Percentiles rank a stretch among this genome's conserved stretches.
Evolutionary conservation across 306 rosid species (phyloP).

Genomic region (Dalbergia cochinchinensis): DNA sequence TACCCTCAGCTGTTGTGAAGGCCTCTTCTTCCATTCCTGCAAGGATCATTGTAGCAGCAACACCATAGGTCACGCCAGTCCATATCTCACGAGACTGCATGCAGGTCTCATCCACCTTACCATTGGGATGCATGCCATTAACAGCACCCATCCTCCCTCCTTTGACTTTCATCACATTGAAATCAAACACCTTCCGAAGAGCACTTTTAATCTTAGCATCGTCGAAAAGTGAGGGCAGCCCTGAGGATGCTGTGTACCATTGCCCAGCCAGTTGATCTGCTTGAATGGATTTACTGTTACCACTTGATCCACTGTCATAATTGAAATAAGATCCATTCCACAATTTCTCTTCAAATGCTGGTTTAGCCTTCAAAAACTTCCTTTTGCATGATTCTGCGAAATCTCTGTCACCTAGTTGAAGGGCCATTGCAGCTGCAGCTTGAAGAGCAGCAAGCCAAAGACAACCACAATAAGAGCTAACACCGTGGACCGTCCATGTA

Average conservation of each 20-base stretch:
- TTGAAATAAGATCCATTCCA: constrained; percentile 99
- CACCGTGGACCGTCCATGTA: constrained; percentile 98
- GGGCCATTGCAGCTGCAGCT: constrained; percentile 98
- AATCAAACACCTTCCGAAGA: constrained; percentile 81
- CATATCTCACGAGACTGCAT: constrained; percentile 99
- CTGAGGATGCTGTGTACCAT: constrained; percentile 97
- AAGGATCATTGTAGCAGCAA: constrained; percentile 94
- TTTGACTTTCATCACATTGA: constrained; percentile 90
- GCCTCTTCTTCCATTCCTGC: constrained; percentile 97
- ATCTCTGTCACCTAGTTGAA: constrained; percentile 73
- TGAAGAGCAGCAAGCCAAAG: constrained; percentile 98
- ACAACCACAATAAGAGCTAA: constrained; percentile 95
- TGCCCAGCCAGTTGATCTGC: constrained; percentile 99
- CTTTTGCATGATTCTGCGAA: constrained; percentile 93
- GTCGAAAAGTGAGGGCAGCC: constrained; percentile 85
- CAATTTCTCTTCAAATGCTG: constrained; percentile 79
- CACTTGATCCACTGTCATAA: constrained; percentile 91
- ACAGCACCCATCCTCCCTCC: constrained; percentile 99
- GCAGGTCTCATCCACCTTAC: constrained; percentile 96
- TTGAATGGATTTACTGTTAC: constrained; percentile 94
- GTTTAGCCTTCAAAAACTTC: constrained; percentile 85
- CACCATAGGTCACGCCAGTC: constrained; percentile 94
- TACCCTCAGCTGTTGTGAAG: constrained; percentile 88
- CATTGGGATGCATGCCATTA: constrained; percentile 95
- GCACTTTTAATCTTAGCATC: constrained; percentile 78